phyloP scores from a whole-genome alignment of 2,329 filamentous ascomycete species.

The Tolypocladium album region DNA sequence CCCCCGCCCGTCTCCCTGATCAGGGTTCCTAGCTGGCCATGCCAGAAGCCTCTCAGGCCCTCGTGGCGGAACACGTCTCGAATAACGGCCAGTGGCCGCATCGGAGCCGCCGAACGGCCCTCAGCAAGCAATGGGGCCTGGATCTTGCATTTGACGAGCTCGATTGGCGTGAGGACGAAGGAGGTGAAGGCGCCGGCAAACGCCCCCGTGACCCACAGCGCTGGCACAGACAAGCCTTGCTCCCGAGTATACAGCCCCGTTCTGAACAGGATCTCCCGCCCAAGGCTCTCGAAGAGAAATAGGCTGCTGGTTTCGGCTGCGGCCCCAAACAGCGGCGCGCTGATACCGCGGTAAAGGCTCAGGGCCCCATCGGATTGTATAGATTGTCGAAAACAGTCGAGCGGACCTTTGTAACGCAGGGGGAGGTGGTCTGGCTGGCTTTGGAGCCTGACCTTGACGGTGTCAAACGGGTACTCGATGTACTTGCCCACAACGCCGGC shows the following conservation, averaged over 20 bases:
- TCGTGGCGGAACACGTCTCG: slow-evolving; percentile 71
- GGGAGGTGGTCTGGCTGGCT: slow-evolving; percentile 84
- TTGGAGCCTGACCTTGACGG: slow-evolving; percentile 92
- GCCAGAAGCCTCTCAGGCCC: slow-evolving; percentile 83
- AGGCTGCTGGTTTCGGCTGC: slow-evolving; percentile 86
- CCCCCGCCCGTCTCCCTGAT: slow-evolving; percentile 90
- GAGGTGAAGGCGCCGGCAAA: slow-evolving; percentile 84
- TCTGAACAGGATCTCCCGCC: slow-evolving; percentile 54
- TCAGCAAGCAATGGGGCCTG: slow-evolving; percentile 55
- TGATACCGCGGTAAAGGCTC: slow-evolving; percentile 86
- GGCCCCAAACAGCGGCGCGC: slow-evolving; percentile 79
- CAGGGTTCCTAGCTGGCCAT: slow-evolving; percentile 84
- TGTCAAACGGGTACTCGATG: slow-evolving; percentile 98
- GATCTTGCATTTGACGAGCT: slow-evolving; percentile 97
- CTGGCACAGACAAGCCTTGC: slow-evolving; percentile 59
- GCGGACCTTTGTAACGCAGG: slow-evolving; percentile 69
- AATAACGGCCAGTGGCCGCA: slow-evolving; percentile 62
- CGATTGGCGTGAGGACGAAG: slow-evolving; percentile 84
- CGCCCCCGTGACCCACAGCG: slow-evolving; percentile 70
- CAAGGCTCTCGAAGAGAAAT: slow-evolving; percentile 80
- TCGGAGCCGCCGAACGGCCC: slow-evolving; percentile 31
- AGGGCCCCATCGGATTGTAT: slow-evolving; percentile 67
- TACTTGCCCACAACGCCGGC: slow-evolving; percentile 89
- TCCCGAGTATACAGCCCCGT: slow-evolving; percentile 37
- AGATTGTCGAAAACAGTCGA: slow-evolving; percentile 90